Base-by-base conservation (phyloP, 768 basidiomycete species). In the Hericium rajendrae region DNA sequence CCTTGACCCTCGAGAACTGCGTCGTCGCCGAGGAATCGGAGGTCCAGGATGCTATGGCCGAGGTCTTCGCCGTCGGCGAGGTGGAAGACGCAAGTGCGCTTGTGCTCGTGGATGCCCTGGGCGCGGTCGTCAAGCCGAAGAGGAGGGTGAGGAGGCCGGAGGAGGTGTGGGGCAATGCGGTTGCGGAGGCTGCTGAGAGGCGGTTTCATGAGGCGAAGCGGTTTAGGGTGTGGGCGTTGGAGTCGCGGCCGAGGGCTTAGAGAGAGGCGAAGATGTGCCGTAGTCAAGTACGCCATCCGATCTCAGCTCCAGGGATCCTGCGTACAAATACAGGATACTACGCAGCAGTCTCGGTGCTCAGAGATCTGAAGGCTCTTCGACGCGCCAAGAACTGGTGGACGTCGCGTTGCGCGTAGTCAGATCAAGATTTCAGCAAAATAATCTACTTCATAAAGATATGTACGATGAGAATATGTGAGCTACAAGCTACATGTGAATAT, bases 11-110 rank as follows among this genome's bases (percentile, higher is more conserved):
- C n/a, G 85, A 88, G 40, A 98, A 98, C 68, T 82, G 87, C 57
- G 90, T 94, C 11, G 85, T 93, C 2, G 84, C 97, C 72, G 90
- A 92, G 57, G 69, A 77, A 55, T 76, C 74, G 52, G 91, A 97
- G 55, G 88, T 84, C 0, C 84, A 84, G 66, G 77, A 74, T 57
- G 92, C 93, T 67, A 67, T 75, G 39, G 71, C 69, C 56, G 75
- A 75, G 39, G 82, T 79, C 28, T 66, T 61, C 32, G 62, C 43
- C 6, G 52, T 41, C 3, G 55, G 56, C 46, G 28, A 10, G 20
- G 22, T 4, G 37, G 10, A 13, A 46, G 38, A 46, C 15, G 26
- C 12, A 8, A 24, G 15, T 6, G 48, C 2, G 9, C 6, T 48
- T 49, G 1, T 46, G 24, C 52, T 55, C 6, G 60, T 61, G 63